phyloP scores from a whole-genome alignment of 2,329 filamentous ascomycete species.

The Fusarium algeriense region DNA sequence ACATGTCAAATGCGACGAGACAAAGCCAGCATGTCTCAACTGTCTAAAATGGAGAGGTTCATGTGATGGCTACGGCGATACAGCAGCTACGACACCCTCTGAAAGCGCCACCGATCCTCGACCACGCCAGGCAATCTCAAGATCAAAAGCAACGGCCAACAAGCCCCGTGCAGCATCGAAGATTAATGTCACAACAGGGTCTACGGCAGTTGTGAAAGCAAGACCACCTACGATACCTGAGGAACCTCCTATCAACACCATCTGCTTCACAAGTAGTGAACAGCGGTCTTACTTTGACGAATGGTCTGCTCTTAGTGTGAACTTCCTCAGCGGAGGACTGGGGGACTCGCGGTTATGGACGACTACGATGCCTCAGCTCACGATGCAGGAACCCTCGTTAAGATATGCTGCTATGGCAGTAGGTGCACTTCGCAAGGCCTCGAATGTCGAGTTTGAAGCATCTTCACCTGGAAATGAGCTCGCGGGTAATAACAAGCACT shows the following conservation, averaged over 20 bases:
- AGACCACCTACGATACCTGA: constrained; percentile 48
- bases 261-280: constrained; percentile 52
- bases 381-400: constrained; percentile 53
- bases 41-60: constrained; percentile 58
- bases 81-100: constrained; percentile 14
- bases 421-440: constrained; percentile 55
- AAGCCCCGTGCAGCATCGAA: constrained; percentile 25
- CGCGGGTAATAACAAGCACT: constrained; percentile 52
- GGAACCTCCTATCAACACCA: constrained; percentile 52
- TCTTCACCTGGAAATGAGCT: constrained; percentile 36
- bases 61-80: constrained; percentile 52
- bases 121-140: constrained; percentile 19
- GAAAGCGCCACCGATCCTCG: constrained; percentile 15
- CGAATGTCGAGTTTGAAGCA: constrained; percentile 39
- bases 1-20: constrained; percentile 59
- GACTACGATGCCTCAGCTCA: constrained; percentile 56
- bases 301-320: constrained; percentile 53
- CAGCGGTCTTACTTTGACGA: constrained; percentile 55
- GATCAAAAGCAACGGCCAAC: constrained; percentile 11
- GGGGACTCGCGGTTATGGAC: constrained; percentile 54
- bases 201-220: constrained; percentile 48
- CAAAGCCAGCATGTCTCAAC: constrained; percentile 56
- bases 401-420: constrained; percentile 57
- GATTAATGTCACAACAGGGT: constrained; percentile 31
- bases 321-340: constrained; percentile 54